A percentile compares a stretch with the other conserved stretches of the same genome.
Conservation (phyloP, 768 basidiomycete species). For the Lactarius hatsudake region DNA sequence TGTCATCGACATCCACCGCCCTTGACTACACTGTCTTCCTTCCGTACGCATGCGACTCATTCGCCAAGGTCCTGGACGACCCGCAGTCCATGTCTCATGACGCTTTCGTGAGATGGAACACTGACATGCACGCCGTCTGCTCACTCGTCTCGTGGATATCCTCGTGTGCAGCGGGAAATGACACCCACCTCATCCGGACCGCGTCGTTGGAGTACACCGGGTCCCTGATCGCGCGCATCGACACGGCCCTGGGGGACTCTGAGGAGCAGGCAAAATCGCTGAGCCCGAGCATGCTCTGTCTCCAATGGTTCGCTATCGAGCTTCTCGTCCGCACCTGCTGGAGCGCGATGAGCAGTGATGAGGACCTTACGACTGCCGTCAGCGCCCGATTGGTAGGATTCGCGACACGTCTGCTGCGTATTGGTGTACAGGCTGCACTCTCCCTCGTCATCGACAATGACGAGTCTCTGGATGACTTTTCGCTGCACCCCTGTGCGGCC, state of each 20-base stretch:
- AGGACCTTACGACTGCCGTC: slow-evolving; percentile 13
- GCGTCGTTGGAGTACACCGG: slow-evolving; percentile 19
- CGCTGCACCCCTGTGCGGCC: slow-evolving; percentile 43
- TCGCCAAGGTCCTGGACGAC: slow-evolving; percentile 41
- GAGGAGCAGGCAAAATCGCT: background rate
- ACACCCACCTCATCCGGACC: slow-evolving; percentile 20
- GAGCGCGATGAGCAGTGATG: background rate
- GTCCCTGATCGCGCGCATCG: slow-evolving; percentile 22
- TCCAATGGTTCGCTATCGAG: slow-evolving; percentile 26
- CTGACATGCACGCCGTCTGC: slow-evolving; percentile 38
- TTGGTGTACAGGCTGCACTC: slow-evolving; percentile 50
- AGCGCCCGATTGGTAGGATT: slow-evolving; percentile 10
- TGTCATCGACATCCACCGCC: slow-evolving; percentile 44
- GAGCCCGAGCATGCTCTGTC: slow-evolving; percentile 2
- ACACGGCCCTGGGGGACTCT: slow-evolving; percentile 13
- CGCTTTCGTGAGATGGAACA: slow-evolving; percentile 40
- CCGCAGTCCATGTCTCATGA: slow-evolving; percentile 43
- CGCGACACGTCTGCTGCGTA: slow-evolving; percentile 44
- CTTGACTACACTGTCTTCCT: slow-evolving; percentile 39
- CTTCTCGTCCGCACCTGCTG: slow-evolving; percentile 18
- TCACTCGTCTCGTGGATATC: slow-evolving; percentile 22
- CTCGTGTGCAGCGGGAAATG: background rate
- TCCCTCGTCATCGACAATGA: slow-evolving; percentile 37
- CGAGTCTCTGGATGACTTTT: slow-evolving; percentile 37
- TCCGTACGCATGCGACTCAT: slow-evolving; percentile 23